Evolutionary conservation across 768 basidiomycete species (phyloP).

Genomic region (Collybiopsis confluens): DNA sequence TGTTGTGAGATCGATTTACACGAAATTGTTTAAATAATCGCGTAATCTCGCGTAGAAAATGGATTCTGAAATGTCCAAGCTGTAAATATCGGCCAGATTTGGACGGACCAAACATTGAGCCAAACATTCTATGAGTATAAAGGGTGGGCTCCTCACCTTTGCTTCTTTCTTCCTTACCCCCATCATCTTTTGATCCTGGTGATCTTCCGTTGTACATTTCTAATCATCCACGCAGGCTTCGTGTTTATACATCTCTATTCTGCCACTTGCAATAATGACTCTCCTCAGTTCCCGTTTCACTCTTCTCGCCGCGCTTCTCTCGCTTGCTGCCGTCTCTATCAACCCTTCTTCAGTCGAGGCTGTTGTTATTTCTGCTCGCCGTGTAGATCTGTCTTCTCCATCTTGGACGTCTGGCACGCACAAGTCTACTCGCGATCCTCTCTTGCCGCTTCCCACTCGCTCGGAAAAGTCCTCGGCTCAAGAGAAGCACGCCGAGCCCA

Average conservation of each 20-base stretch:
- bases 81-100: not conserved
- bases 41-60: too few relatives aligned
- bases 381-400: conserved; percentile 4
- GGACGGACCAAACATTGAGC: not conserved
- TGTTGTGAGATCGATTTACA: too few relatives aligned
- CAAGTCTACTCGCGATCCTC: not conserved
- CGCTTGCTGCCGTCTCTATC: conserved; percentile 38
- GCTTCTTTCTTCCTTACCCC: conserved; percentile 7
- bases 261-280: conserved; percentile 38
- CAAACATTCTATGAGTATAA: not conserved
- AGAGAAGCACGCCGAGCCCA: not conserved
- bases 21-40: too few relatives aligned
- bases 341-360: conserved; percentile 32
- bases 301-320: conserved; percentile 39
- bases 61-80: not conserved
- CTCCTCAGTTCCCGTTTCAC: conserved; percentile 44
- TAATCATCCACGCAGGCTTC: conserved; percentile 10
- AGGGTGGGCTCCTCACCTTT: not conserved
- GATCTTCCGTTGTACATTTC: conserved; percentile 9
- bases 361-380: conserved; percentile 28
- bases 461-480: not conserved
- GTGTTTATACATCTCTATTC: conserved; percentile 13
- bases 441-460: conserved; percentile 3
- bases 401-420: conserved; percentile 2
- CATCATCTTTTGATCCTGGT: conserved; percentile 12